phyloP scores from a whole-genome alignment of 2,329 filamentous ascomycete species.

The Paracorniculantispora psalliotae region DNA sequence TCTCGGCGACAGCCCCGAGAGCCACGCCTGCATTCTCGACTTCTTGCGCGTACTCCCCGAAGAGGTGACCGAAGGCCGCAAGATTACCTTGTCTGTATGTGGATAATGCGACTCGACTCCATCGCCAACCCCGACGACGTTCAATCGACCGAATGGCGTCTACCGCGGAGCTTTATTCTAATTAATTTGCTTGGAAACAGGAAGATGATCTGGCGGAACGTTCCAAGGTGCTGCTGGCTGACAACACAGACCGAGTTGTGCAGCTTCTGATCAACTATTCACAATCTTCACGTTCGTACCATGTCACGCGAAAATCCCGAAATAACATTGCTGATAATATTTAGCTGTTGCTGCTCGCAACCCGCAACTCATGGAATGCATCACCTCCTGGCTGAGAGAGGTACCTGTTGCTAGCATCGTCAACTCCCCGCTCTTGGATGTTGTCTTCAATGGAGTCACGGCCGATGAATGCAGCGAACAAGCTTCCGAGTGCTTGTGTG shows the following conservation, averaged over 20 bases:
- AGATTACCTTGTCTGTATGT: constrained; percentile 98
- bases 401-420: constrained; percentile 80
- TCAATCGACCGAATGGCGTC: constrained; percentile 11
- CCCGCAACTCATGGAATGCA: constrained; percentile 87
- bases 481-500: constrained; percentile 87
- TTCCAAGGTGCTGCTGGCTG: constrained; percentile 82
- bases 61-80: constrained; percentile 98
- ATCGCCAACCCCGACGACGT: constrained; percentile 10
- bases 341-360: constrained; percentile 74
- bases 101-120: constrained; percentile 46
- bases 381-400: constrained; percentile 94
- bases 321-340: constrained; percentile 21
- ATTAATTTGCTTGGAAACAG: constrained; percentile 50
- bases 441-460: constrained; percentile 73
- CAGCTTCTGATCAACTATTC: constrained; percentile 84
- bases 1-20: constrained; percentile 70
- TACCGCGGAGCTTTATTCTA: constrained; percentile 29
- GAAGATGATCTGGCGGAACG: constrained; percentile 89
- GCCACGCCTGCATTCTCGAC: constrained; percentile 84
- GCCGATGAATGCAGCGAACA: constrained; percentile 76
- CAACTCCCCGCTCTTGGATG: constrained; percentile 75
- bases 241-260: constrained; percentile 86
- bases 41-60: constrained; percentile 96
- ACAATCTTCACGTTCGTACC: constrained; percentile 74
- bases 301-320: no score